Evolutionary conservation across 306 rosid genomes (phyloP).

Genomic region (Trifolium repens): DNA sequence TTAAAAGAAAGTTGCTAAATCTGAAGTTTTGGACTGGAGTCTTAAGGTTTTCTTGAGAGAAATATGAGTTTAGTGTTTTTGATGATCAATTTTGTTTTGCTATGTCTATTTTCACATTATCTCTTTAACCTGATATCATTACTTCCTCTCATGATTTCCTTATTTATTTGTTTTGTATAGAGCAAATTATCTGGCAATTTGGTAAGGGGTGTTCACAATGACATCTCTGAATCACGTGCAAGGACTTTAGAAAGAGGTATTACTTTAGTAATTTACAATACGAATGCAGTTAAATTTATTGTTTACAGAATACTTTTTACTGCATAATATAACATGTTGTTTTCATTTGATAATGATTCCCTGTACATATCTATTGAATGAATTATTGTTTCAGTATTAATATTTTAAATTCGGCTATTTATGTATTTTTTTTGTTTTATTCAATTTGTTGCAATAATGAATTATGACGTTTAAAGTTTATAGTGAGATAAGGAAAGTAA

Average conservation of each 20-base stretch:
- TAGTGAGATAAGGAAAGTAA: slow-evolving; percentile 24
- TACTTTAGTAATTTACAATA: slow-evolving; percentile 19
- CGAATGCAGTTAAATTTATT: background rate
- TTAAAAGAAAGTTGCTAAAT: no score
- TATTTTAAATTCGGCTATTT: slow-evolving; percentile 10
- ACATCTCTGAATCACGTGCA: slow-evolving; percentile 53
- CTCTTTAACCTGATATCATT: background rate
- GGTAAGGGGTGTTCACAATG: slow-evolving; percentile 48
- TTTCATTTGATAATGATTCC: slow-evolving; percentile 6
- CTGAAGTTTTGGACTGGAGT: background rate
- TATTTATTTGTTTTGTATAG: slow-evolving; percentile 41
- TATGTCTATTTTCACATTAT: background rate
- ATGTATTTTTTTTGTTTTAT: background rate
- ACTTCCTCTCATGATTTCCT: slow-evolving; percentile 14
- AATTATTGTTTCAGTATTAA: background rate
- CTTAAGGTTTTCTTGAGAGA: background rate
- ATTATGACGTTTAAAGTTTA: slow-evolving; percentile 8
- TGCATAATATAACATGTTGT: slow-evolving; percentile 1
- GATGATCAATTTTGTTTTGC: background rate
- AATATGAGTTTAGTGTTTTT: background rate
- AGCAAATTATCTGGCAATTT: slow-evolving; percentile 51
- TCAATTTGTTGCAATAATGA: slow-evolving; percentile 10
- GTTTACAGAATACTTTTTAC: background rate
- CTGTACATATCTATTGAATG: background rate
- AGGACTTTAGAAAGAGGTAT: slow-evolving; percentile 65